phyloP scores from a whole-genome alignment of 352 stramenopile species.

The Phytopythium sindhum region DNA sequence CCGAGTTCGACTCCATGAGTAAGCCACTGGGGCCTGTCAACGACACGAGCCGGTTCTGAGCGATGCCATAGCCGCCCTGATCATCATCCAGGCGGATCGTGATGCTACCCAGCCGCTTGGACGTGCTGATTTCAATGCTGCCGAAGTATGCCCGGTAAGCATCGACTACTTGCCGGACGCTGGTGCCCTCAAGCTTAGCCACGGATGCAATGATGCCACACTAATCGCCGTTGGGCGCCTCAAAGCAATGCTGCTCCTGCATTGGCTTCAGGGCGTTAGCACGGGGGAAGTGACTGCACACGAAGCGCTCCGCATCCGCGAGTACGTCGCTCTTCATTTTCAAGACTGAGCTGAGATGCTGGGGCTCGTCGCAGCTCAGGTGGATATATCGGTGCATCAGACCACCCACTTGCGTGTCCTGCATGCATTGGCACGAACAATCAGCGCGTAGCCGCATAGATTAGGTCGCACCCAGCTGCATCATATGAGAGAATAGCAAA shows the following conservation, averaged over 20 bases:
- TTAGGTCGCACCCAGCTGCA: too few species aligned
- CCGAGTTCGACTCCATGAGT: conserved; percentile 42
- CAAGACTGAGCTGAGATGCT: conserved; percentile 15
- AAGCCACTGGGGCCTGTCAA: conserved; percentile 18
- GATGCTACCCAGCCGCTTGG: conserved; percentile 43
- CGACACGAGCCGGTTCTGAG: conserved; percentile 37
- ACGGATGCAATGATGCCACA: conserved; percentile 22
- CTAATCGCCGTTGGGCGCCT: conserved; percentile 25
- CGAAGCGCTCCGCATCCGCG: conserved; percentile 21
- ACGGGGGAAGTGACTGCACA: conserved; percentile 17
- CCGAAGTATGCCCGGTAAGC: conserved; percentile 28
- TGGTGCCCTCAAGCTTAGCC: conserved; percentile 28
- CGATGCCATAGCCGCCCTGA: conserved; percentile 23
- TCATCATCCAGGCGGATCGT: conserved; percentile 48
- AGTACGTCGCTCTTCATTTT: conserved; percentile 25
- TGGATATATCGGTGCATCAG: conserved; percentile 28
- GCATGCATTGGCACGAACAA: not conserved
- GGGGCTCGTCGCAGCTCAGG: conserved; percentile 18
- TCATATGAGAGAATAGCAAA: not conserved
- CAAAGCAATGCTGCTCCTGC: conserved; percentile 30
- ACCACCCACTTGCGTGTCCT: conserved; percentile 31
- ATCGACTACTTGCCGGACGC: conserved; percentile 51
- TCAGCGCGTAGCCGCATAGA: too few species aligned
- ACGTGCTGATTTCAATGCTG: conserved; percentile 51
- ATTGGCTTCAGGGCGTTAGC: conserved; percentile 27